Conservation (phyloP, 2,329 filamentous ascomycete genomes). For the Verticillium longisporum region DNA sequence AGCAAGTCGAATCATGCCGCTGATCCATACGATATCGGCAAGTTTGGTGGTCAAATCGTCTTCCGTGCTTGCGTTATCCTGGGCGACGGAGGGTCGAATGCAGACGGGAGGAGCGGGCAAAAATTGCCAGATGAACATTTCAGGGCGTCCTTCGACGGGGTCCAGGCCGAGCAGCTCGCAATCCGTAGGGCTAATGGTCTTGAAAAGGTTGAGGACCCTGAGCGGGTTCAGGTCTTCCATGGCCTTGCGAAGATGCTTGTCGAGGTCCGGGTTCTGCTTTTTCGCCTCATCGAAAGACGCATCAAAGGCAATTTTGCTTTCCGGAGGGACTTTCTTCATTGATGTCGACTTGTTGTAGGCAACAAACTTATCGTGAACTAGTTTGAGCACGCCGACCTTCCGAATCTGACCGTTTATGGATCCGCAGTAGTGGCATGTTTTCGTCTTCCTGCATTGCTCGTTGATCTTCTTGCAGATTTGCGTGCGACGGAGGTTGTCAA, state of each 20-base stretch:
- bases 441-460: constrained; percentile 82
- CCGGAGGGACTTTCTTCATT: constrained; percentile 73
- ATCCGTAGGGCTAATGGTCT: constrained; percentile 74
- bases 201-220: constrained; percentile 83
- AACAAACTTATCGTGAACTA: constrained; percentile 88
- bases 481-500: constrained; percentile 82
- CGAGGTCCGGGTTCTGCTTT: constrained; percentile 71
- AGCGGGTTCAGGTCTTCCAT: constrained; percentile 92
- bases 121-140: constrained; percentile 98
- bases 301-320: constrained; percentile 79
- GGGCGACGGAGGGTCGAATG: constrained; percentile 87
- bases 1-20: constrained; percentile 76
- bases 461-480: constrained; percentile 83
- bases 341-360: constrained; percentile 85
- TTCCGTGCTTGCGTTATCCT: constrained; percentile 89
- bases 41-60: constrained; percentile 96
- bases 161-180: constrained; percentile 89
- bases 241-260: constrained; percentile 86
- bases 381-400: constrained; percentile 86
- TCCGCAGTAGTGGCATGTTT: constrained; percentile 72
- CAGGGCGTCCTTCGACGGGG: constrained; percentile 77
- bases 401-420: constrained; percentile 85
- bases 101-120: constrained; percentile 90
- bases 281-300: constrained; percentile 76
- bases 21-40: constrained; percentile 93